phyloP scores from a whole-genome alignment of 73 alveolate species.

The Uronychia binucleata region DNA sequence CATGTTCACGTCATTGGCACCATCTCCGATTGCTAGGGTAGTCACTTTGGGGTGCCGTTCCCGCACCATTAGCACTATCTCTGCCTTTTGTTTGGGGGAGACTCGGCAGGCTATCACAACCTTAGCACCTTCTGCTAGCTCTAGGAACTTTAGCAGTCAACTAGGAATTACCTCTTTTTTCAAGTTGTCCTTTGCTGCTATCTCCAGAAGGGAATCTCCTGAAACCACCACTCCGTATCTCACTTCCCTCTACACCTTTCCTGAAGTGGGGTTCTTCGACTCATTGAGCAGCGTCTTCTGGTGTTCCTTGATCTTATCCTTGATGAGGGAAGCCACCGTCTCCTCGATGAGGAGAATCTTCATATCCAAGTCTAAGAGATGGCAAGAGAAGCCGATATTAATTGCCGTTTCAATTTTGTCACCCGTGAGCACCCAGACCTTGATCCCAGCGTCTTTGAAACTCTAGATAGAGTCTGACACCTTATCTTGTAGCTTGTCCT shows the following conservation, averaged over 20 bases:
- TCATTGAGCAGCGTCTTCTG: constrained; percentile 35
- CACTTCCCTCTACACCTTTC: constrained; percentile 35
- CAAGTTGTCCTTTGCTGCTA: constrained; percentile 42
- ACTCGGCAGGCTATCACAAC: constrained; percentile 89
- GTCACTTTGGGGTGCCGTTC: constrained; percentile 67
- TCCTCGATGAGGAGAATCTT: constrained; percentile 66
- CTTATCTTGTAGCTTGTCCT: constrained; percentile 89
- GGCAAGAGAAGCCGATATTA: constrained; percentile 88
- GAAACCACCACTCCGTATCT: constrained; percentile 81
- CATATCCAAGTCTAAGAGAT: constrained; percentile 65
- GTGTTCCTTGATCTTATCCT: constrained; percentile 19
- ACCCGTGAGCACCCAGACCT: constrained; percentile 97
- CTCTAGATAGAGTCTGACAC: constrained; percentile 69
- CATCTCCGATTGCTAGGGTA: constrained; percentile 96
- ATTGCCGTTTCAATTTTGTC: constrained; percentile 96
- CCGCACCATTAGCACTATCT: constrained; percentile 65
- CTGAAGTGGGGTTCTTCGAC: background rate
- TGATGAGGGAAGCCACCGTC: constrained; percentile 18
- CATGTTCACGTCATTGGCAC: constrained; percentile 98
- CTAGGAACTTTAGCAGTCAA: constrained; percentile 45
- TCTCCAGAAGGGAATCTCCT: constrained; percentile 82
- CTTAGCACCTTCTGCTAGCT: constrained; percentile 48
- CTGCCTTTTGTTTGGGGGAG: constrained; percentile 91
- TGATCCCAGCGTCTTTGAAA: constrained; percentile 63
- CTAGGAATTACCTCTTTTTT: constrained; percentile 34